Evolutionary conservation across 768 basidiomycete genomes (phyloP), one percentile per base, ranked within the genome.

Genomic region (Termitomyces sp.): DNA sequence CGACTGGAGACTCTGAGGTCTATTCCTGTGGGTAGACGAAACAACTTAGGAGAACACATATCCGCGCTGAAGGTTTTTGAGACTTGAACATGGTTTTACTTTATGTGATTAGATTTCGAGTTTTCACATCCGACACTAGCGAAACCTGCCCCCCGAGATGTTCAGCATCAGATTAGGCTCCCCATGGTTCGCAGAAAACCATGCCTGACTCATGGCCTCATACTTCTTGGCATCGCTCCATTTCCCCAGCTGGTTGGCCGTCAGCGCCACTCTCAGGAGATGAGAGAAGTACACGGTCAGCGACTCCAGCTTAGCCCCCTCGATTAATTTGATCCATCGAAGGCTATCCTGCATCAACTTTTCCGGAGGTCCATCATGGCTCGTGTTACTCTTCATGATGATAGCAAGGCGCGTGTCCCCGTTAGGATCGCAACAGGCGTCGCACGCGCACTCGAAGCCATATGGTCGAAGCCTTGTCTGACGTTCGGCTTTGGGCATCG

Each of bases 361-460:
- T 20, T 42, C 4, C 40, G 40, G 40, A 42, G 40, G 40, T 42
- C 40, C 40, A 8, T 20, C n/a, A 0, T 20, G 20, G 8, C 20
- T 42, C 9, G n/a, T 42, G 9, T 42, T 10, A n/a, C 40, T 42
- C 40, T 42, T 42, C 0, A 20, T 42, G n/a, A 42, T 20, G 20
- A 3, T 8, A 20, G 40, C n/a, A 20, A 42, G 40, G 6, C 40
- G 40, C 4, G 14, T 20, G n/a, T 42, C n/a, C 7, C 40, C n/a
- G 8, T 30, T 18, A 24, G 66, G 60, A n/a, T 68, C 60, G 42
- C 45, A 39, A 57, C 75, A 76, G 10, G 68, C 61, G n/a, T 48
- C n/a, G 59, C 76, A 78, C n/a, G 64, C 56, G 62, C 76, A 78
- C 12, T 50, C 49, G 59, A 78, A 64, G 1, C 64, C 69, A 59